phyloP scores from a whole-genome alignment of 257 asterid species.

The Nicotiana obtusifolia region DNA sequence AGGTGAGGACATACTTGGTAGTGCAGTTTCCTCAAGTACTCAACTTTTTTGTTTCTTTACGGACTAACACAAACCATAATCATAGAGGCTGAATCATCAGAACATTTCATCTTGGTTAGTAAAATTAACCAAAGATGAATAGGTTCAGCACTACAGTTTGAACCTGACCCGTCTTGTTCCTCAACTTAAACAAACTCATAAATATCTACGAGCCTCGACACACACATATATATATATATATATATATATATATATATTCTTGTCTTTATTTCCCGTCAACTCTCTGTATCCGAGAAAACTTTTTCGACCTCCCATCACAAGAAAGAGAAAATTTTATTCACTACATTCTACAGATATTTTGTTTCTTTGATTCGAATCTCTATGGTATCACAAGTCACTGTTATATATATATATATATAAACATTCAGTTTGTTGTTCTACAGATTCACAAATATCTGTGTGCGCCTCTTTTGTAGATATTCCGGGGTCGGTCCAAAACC shows the following conservation, averaged over 20 bases:
- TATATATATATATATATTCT: constrained; percentile 1
- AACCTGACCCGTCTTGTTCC: constrained; percentile 17
- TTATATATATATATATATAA: neutral
- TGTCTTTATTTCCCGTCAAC: neutral
- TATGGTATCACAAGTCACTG: neutral
- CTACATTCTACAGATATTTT: neutral
- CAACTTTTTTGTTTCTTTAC: no score
- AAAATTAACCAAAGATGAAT: constrained; percentile 12
- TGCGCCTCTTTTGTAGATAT: no score
- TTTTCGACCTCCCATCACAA: neutral
- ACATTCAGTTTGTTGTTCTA: neutral
- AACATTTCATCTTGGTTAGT: constrained; percentile 16
- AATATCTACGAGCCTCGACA: constrained; percentile 48
- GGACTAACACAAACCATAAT: constrained; percentile 4
- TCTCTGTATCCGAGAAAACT: no score
- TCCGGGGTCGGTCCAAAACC: neutral
- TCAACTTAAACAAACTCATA: constrained; percentile 38
- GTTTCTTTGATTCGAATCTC: neutral
- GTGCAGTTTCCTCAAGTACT: no score
- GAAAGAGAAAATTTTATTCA: neutral
- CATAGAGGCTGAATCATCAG: constrained; percentile 46
- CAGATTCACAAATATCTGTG: neutral
- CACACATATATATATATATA: neutral
- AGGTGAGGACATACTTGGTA: no score
- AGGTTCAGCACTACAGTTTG: neutral